Base-by-base conservation (phyloP, 768 basidiomycete genomes). In the Boletus pseudo-olivaceus region DNA sequence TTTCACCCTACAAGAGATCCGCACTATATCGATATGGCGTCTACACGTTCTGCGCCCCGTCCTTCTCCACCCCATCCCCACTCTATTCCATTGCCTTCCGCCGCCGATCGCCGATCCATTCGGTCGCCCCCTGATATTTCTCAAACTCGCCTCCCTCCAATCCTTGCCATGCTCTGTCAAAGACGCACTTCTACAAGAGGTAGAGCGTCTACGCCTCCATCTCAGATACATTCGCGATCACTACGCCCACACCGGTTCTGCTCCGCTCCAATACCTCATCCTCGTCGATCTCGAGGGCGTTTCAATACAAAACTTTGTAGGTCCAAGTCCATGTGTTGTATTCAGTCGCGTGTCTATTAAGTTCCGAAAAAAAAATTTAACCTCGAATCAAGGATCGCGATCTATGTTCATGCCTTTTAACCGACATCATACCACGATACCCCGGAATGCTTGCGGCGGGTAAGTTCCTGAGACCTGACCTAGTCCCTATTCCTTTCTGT, bases 361-460 rank as follows among this genome's bases (percentile, higher is more conserved):
- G 42, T 50, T 57, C 47, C 49, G 15, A n/a, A n/a, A 29, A 59
- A 52, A 17, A 37, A 50, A 57, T 14, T 20, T 47, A 35, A 47
- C 50, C 12, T 46, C 26, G 23, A 35, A 48, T 40, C 23, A 55
- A 89, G 83, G 80, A 78, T 61, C 62, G 84, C 37, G 84, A 88
- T 58, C 68, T 87, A 7, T 73, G 86, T 41, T 74, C 78, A 19
- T 90, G 85, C 84, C 78, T 79, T 44, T 63, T 84, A 54, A 79
- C 79, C 55, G 86, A 90, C 59, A 75, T 86, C 30, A 75, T 85
- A 40, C 87, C 87, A 35, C 78, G 80, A 48, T 90, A 82, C 72
- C 86, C 89, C 48, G 88, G 88, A 50, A 81, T 90, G 82, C 72
- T 90, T 30, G 87, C 82, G 34, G 87, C 84, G 67, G 85, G 88